Conservation (phyloP, 2,329 filamentous ascomycete genomes). For the Pseudofabraea citricarpa region DNA sequence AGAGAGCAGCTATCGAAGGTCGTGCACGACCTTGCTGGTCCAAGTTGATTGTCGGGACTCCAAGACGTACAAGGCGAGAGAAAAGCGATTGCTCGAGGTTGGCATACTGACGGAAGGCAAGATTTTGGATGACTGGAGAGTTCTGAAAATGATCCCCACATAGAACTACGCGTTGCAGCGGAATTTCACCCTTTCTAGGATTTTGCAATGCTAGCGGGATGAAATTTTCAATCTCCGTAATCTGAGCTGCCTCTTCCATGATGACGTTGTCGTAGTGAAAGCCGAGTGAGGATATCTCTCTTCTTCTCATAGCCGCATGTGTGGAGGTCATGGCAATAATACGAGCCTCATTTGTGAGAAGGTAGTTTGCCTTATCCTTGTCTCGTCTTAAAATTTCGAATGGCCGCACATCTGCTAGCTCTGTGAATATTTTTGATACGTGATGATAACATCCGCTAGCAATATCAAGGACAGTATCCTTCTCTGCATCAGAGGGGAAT, state of each 20-base stretch:
- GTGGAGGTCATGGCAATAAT: conserved; percentile 99
- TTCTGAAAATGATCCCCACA: conserved; percentile 97
- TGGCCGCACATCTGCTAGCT: conserved; percentile 87
- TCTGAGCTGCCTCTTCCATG: conserved; percentile 97
- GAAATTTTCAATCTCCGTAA: conserved; percentile 96
- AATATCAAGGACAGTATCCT: conserved; percentile 67
- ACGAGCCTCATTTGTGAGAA: conserved; percentile 91
- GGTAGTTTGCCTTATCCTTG: conserved; percentile 91
- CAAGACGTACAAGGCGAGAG: conserved; percentile 81
- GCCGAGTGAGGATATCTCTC: conserved; percentile 85
- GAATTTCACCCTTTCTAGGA: conserved; percentile 64
- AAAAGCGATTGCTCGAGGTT: conserved; percentile 97
- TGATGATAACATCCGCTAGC: conserved; percentile 83
- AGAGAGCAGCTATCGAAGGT: conserved; percentile 80
- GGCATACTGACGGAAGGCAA: conserved; percentile 90
- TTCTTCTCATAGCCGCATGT: conserved; percentile 88
- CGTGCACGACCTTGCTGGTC: conserved; percentile 92
- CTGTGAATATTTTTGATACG: conserved; percentile 83
- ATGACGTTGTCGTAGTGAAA: conserved; percentile 98
- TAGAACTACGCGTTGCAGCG: conserved; percentile 81
- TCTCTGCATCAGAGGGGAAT: conserved; percentile 63
- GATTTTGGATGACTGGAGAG: conserved; percentile 89
- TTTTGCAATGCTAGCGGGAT: conserved; percentile 92
- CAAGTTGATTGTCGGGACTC: conserved; percentile 84
- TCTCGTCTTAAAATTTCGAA: conserved; percentile 90